phyloP scores from a whole-genome alignment of 2,329 filamentous ascomycete species.

The Colletotrichum coccodes region DNA sequence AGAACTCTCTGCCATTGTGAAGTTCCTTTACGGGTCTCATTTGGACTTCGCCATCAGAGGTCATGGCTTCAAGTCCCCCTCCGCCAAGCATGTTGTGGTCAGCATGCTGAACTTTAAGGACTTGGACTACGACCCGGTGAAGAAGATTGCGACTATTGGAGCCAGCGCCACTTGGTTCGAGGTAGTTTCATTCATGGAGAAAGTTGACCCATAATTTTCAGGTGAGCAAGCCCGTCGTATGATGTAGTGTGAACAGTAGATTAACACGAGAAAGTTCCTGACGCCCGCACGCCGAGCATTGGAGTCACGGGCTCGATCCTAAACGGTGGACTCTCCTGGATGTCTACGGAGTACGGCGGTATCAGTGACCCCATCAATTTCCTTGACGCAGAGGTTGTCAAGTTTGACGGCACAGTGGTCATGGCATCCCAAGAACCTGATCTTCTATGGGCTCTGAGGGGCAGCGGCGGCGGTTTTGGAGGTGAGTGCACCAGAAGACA shows the following conservation, averaged over 20 bases:
- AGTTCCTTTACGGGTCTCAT: slow-evolving; percentile 1
- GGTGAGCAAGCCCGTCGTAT: background rate
- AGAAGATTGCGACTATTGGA: slow-evolving; percentile 17
- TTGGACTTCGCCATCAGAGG: slow-evolving; percentile 17
- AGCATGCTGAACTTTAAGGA: slow-evolving; percentile 21
- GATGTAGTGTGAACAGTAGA: rapidly evolving
- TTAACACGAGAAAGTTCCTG: background rate
- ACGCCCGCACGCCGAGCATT: slow-evolving; percentile 10
- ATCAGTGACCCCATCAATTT: slow-evolving; percentile 24
- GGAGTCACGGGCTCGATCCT: slow-evolving; percentile 13
- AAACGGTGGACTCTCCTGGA: slow-evolving; percentile 14
- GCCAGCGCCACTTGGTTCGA: slow-evolving; percentile 20
- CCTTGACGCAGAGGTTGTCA: slow-evolving; percentile 18
- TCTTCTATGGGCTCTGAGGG: slow-evolving; percentile 19
- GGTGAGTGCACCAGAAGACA: background rate
- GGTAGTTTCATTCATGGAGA: slow-evolving; percentile 13
- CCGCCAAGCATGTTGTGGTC: slow-evolving; percentile 1
- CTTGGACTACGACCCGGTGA: slow-evolving; percentile 8
- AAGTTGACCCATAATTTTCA: slow-evolving; percentile 10
- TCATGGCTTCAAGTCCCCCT: slow-evolving; percentile 25
- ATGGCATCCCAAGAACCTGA: slow-evolving; percentile 21
- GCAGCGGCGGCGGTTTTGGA: slow-evolving; percentile 19
- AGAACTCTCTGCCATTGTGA: background rate
- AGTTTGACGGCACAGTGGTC: slow-evolving; percentile 12
- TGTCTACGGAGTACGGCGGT: slow-evolving; percentile 13